Base-by-base conservation (phyloP, 768 basidiomycete genomes). In the Termitomyces sp. region DNA sequence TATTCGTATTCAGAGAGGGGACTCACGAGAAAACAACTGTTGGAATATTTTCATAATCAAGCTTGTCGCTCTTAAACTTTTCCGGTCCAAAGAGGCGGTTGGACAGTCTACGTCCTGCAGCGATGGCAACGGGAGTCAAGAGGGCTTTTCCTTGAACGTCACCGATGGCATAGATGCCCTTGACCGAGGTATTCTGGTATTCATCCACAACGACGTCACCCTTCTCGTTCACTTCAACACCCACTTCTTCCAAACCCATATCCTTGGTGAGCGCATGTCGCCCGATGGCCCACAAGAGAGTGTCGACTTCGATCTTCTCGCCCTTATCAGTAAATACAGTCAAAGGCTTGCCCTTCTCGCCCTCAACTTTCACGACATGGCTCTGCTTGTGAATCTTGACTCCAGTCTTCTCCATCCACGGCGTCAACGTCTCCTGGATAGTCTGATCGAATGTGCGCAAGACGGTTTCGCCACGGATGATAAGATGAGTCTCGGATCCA, bases 11-110 rank as follows among this genome's bases (percentile, higher is more conserved):
- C 34, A 26, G 32, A 54, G 38, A 47, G 50, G 45, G 7, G 2
- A 80, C 93, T 66, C 60, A 95, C 93, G 96, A 92, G 75, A 98
- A 98, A 54, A 98, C 93, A 58, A 98, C 97, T 45, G 87, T 91
- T 3, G 97, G 88, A 56, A 99, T 94, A 67, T 98, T 83, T 34
- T 86, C 79, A 68, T 98, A 99, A 62, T 76, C 78, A 55, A 98
- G 77, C 70, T 96, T 93, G 64, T 96, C 89, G 46, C 87, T 68
- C 75, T 89, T 93, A 80, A 79, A 95, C 70, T 90, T 77, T 57
- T 84, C 82, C 2, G 86, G 85, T 10, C 97, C 97, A 64, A 93
- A 99, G 45, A 98, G 72, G 56, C 97, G 77, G 73, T 98, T 98
- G 52, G 88, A 79, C 38, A 98, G 75, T 58, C 93, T 75, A 57